Base-by-base conservation (phyloP, 2,329 filamentous ascomycete genomes). In the Xylariaceae sp. region DNA sequence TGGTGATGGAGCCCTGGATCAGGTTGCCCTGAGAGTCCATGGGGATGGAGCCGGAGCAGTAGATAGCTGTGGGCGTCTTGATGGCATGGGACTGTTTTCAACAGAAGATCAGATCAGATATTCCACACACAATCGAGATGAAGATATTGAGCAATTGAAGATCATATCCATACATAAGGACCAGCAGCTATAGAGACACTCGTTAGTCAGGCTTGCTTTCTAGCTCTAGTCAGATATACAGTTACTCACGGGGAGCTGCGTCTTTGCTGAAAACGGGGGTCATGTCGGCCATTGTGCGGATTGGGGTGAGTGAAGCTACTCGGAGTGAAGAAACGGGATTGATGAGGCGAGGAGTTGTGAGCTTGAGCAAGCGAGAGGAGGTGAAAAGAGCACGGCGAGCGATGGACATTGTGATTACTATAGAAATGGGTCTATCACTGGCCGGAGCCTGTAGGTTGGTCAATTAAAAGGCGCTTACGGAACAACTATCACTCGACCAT, bases 11-110 rank as follows among this genome's bases (percentile, higher is more conserved):
- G 65, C 83, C 84, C 71, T 82, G 76, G 51, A 85, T 68, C 55
- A 86, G 75, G 69, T 78, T 79, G 64, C 83, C 84, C 57, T 80
- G 74, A 59, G 80, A 75, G 63, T 82, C 83, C 64, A 81, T 77
- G 61, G 90, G 91, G 72, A 96, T 92, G 75, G 90, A 84, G 58
- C 85, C 85, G 10, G 85, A 87, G 77, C 82, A 85, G 78, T 86
- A 87, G 75, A 88, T 85, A 71, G 83, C 82, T 56, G 77, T 78
- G 18, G 83, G 78, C 61, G 85, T 87, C 77, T 86, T 86, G 75
- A 87, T 82, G 69, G 84, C 85, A 72, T 87, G 85, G 64, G 84
- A 86, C 83, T 86, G 66, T 61, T 59, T 58, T 18, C 48, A 54
- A 54, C 17, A 34, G 51, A 39, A 45, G 13, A 52, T 60, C 34